Conservation (phyloP, 2,329 filamentous ascomycete genomes). For the Rutstroemia sp. region DNA sequence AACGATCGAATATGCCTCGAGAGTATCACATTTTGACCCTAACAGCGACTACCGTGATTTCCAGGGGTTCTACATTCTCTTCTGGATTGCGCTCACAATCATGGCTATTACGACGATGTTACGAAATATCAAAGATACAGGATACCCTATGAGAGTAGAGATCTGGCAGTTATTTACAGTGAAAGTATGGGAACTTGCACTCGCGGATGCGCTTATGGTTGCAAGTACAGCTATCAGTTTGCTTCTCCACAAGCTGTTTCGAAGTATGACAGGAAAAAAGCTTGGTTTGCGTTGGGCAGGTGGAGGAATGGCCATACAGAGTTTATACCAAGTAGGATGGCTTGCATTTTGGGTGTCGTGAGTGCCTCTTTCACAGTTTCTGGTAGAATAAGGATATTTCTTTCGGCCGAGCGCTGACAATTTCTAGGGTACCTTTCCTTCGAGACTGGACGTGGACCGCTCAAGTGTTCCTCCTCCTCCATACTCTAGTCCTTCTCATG, state of each 20-base stretch:
- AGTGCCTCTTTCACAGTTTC: slow-evolving; percentile 21
- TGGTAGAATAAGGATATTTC: background rate
- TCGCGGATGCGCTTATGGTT: slow-evolving; percentile 84
- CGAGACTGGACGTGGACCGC: slow-evolving; percentile 94
- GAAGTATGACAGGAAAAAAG: slow-evolving; percentile 41
- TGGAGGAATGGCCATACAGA: slow-evolving; percentile 77
- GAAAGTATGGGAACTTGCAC: slow-evolving; percentile 78
- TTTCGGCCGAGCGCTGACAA: slow-evolving; percentile 17
- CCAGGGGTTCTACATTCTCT: slow-evolving; percentile 93
- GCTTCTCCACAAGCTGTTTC: slow-evolving; percentile 63
- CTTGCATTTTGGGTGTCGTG: slow-evolving; percentile 70
- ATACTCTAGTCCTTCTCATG: slow-evolving; percentile 89
- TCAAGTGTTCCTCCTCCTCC: slow-evolving; percentile 88
- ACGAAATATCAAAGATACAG: slow-evolving; percentile 89
- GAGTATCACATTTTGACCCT: slow-evolving; percentile 93
- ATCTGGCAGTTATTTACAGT: slow-evolving; percentile 86
- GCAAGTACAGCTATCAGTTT: slow-evolving; percentile 63
- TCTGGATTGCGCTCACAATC: slow-evolving; percentile 94
- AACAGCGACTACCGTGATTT: slow-evolving; percentile 90
- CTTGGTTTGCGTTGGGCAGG: slow-evolving; percentile 62
- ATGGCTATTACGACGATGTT: slow-evolving; percentile 95
- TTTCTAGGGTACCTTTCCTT: slow-evolving; percentile 63
- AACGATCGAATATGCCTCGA: slow-evolving; percentile 81
- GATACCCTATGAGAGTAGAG: slow-evolving; percentile 73
- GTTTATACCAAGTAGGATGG: slow-evolving; percentile 73